Evolutionary conservation across 148 eudicot genomes (phyloP).

Genomic region (Camellia granthamiana): DNA sequence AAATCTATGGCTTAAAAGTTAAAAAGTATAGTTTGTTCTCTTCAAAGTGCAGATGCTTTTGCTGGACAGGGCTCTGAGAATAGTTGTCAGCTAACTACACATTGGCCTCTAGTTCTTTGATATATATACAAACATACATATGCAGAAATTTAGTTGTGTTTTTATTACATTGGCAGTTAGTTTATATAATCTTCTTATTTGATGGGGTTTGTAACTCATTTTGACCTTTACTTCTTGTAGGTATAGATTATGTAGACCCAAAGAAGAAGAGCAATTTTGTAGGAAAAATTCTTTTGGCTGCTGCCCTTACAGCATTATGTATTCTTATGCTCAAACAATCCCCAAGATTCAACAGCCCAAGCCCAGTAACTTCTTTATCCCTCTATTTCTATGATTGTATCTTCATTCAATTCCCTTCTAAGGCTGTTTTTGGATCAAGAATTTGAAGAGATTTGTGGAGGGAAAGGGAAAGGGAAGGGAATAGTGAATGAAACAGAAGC

Average conservation of each 20-base stretch:
- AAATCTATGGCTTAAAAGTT: too few relatives aligned
- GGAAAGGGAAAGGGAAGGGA: too few relatives aligned
- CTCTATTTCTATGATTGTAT: neutral
- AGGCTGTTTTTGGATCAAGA: neutral
- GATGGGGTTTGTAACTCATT: neutral
- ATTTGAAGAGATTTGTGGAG: too few relatives aligned
- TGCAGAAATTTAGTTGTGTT: neutral
- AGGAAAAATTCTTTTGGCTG: slow-evolving; percentile 59
- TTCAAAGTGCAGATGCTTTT: too few relatives aligned
- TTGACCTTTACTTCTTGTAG: slow-evolving; percentile 28
- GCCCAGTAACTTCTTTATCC: slow-evolving; percentile 42
- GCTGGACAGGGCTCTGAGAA: neutral
- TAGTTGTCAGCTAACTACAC: neutral
- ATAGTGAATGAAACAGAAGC: too few relatives aligned
- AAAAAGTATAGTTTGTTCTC: neutral
- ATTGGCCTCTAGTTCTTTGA: neutral
- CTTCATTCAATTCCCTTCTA: neutral
- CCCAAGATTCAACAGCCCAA: slow-evolving; percentile 53
- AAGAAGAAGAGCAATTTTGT: slow-evolving; percentile 51
- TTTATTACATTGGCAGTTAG: neutral
- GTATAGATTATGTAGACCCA: slow-evolving; percentile 65
- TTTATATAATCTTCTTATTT: neutral
- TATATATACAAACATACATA: neutral
- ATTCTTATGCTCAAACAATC: slow-evolving; percentile 65
- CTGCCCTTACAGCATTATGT: slow-evolving; percentile 57